Conservation (phyloP, 331 rosid genomes). For the Spiraea crenata region DNA sequence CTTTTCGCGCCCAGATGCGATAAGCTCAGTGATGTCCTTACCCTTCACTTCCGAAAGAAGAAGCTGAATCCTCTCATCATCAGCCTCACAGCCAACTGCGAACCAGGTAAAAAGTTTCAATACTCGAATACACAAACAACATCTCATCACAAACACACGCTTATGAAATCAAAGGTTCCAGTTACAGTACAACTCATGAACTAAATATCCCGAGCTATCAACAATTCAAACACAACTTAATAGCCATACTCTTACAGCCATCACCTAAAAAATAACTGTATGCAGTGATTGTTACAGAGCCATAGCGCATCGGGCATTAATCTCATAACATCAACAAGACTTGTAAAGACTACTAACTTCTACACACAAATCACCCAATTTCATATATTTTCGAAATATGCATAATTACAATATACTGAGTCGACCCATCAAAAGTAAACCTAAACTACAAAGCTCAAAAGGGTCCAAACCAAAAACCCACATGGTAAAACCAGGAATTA, state of each 20-base stretch:
- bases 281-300: not conserved
- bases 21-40: conserved; percentile 8
- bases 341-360: not conserved
- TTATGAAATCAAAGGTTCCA: not conserved
- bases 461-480: not conserved
- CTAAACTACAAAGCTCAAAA: not conserved
- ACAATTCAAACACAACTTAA: not conserved
- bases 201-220: not conserved
- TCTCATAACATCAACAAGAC: not conserved
- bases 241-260: not conserved
- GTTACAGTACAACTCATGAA: not conserved
- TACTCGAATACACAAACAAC: not conserved
- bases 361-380: not conserved
- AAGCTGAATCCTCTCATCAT: conserved; percentile 15
- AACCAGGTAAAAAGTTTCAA: not conserved
- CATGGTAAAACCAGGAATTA: not conserved
- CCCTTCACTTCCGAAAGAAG: conserved; percentile 13
- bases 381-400: not conserved
- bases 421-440: not conserved
- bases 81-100: conserved; percentile 17
- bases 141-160: not conserved
- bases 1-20: conserved; percentile 15
- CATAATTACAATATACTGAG: not conserved
- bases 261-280: not conserved
- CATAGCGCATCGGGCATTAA: not conserved